Base-by-base conservation (phyloP, 2,329 filamentous ascomycete species). In the Trichoderma breve region DNA sequence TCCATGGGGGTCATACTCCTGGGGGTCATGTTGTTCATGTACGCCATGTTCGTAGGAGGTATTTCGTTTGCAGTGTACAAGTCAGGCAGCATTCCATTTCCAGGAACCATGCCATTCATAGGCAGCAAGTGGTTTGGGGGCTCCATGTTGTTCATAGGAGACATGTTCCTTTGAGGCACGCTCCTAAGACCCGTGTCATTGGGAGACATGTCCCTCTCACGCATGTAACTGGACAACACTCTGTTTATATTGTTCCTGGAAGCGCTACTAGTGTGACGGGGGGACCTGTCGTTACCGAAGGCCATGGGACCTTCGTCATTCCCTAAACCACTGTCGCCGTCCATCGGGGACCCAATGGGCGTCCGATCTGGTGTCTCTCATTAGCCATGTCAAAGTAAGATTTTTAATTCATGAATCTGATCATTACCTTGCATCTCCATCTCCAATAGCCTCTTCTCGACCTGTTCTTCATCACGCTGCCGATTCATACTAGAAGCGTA, bases 361-460 rank as follows among this genome's bases (percentile, higher is more conserved):
- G 0, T 43, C 15, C 15, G 39, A 43, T 43, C 15, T 43, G 2
- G 7, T 9, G 15, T 4, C 36, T 18, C 39, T 9, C 6, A 3
- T 43, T 43, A 18, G 36, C 7, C 0, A n/a, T 9, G 7, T n/a
- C 7, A 1, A 43, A 43, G 15, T 2, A 43, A 7, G 15, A n/a
- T 4, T n/a, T 3, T 4, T 9, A 1, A 4, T 18, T 18, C 39
- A 0, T 43, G 15, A n/a, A 43, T 1, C 3, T 9, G 15, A 9
- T 43, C 7, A 43, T n/a, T 43, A 39, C 15, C 15, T 43, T 43
- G 39, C 0, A 8, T 7, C 18, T 7, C 7, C 15, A n/a, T 8
- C 0, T 43, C 39, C 3, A n/a, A 18, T 4, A 0, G 39, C 15
- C 0, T 43, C 1, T 43, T 2, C 39, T n/a, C 39, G 0, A 6